Evolutionary conservation across 2,329 filamentous ascomycete genomes (phyloP).

Genomic region (Coniochaeta sp.): DNA sequence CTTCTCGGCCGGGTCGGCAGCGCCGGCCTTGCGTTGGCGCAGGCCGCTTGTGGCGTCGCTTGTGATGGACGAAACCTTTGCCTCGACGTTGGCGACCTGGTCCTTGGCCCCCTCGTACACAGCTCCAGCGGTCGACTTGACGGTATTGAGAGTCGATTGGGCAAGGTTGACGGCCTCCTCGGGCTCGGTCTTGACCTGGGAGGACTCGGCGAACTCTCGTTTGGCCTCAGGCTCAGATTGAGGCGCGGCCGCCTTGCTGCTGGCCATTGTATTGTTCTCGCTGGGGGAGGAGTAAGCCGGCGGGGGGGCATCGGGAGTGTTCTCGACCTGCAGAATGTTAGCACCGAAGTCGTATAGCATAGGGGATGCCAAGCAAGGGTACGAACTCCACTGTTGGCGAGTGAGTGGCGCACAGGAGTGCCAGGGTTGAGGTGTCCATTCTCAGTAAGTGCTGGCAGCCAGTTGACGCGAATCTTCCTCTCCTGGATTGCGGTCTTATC

Average conservation of each 20-base stretch:
- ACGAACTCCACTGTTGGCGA: conserved; percentile 23
- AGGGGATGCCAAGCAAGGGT: not conserved
- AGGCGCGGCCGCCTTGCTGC: conserved; percentile 9
- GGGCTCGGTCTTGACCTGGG: conserved; percentile 7
- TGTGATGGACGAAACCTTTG: conserved; percentile 62
- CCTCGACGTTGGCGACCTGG: conserved; percentile 56
- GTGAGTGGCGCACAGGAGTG: conserved; percentile 20
- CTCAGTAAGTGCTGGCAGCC: conserved; percentile 54
- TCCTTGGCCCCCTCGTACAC: conserved; percentile 21
- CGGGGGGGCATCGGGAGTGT: conserved; percentile 23
- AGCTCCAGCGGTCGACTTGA: conserved; percentile 14
- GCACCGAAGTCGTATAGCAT: not conserved
- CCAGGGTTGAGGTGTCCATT: conserved; percentile 23
- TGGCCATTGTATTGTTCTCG: conserved; percentile 14
- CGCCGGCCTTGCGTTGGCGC: conserved; percentile 63
- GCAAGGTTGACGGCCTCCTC: conserved; percentile 9
- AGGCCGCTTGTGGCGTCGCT: conserved; percentile 57
- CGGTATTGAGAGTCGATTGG: conserved; percentile 10
- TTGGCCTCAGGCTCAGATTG: conserved; percentile 12
- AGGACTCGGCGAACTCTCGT: conserved; percentile 5
- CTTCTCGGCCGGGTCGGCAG: conserved; percentile 32
- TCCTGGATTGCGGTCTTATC: conserved; percentile 77
- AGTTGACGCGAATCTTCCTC: conserved; percentile 91
- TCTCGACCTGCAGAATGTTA: conserved; percentile 17
- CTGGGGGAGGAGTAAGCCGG: conserved; percentile 24